Percentiles rank a stretch among this genome's conserved stretches.
phyloP scores from a whole-genome alignment of 352 stramenopile genomes.

The Phytophthora podocarpi region DNA sequence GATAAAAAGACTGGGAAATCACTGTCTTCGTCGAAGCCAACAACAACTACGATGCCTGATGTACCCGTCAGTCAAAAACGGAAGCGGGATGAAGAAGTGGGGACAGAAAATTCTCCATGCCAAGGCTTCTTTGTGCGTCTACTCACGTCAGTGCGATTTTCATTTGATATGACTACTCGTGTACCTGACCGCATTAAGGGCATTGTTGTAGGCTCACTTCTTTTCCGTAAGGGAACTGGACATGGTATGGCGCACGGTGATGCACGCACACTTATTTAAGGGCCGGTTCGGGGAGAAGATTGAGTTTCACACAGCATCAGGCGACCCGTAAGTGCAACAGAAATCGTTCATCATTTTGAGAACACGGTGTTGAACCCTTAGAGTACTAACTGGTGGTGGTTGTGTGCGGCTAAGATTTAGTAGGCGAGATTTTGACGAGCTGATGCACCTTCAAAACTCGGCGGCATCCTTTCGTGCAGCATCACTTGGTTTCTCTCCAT shows the following conservation, averaged over 20 bases:
- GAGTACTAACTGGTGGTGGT: not conserved
- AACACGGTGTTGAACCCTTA: not conserved
- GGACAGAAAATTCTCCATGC: not conserved
- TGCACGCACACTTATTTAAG: slow-evolving; percentile 71
- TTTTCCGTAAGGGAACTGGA: slow-evolving; percentile 61
- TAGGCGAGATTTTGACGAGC: slow-evolving; percentile 76
- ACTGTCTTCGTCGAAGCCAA: slow-evolving; percentile 22
- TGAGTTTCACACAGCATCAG: slow-evolving; percentile 64
- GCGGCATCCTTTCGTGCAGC: slow-evolving; percentile 37
- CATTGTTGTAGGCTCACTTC: slow-evolving; percentile 48
- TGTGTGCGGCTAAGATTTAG: slow-evolving; percentile 43
- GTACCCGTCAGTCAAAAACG: slow-evolving; percentile 30
- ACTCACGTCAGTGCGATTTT: not conserved
- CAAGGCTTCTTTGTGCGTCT: slow-evolving; percentile 47
- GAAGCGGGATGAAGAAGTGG: slow-evolving; percentile 25
- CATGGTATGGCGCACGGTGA: slow-evolving; percentile 65
- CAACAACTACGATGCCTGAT: slow-evolving; percentile 14
- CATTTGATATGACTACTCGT: not conserved
- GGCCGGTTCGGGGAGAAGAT: slow-evolving; percentile 60
- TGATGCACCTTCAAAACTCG: slow-evolving; percentile 75
- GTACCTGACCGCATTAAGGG: not conserved
- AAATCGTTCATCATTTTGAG: not conserved
- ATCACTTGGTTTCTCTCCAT: slow-evolving; percentile 40
- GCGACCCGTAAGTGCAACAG: slow-evolving; percentile 45
- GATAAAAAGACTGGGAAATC: slow-evolving; percentile 9